Base-by-base conservation (phyloP, 805 yeast genomes). In the Hyphopichia homilentoma region DNA sequence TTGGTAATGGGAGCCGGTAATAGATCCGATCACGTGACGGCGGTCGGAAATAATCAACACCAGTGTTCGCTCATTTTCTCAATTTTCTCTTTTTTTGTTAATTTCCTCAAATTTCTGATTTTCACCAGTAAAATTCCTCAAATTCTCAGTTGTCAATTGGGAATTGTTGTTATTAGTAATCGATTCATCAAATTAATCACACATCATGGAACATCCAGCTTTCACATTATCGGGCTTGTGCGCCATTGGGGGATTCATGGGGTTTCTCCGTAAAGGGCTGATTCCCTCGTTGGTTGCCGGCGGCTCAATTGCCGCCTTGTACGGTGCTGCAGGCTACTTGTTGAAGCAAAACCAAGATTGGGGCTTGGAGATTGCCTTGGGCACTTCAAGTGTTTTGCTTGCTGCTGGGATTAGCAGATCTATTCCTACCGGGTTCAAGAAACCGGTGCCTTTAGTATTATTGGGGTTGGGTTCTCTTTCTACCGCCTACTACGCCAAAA, bases 211-310 rank as follows among this genome's bases (percentile, higher is more conserved):
- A 62, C 93, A 83, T 54, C 89, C 88, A 35, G 78, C 86, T 33
- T 76, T 68, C 46, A 79, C 89, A 14, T 68, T 84, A 45, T 76
- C 87, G 16, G 84, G 79, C 9, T 71, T 83, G 41, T 68, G 83
- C 47, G 69, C 81, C 34, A 54, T 75, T 33, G 93, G 93, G 33
- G 94, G 93, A 30, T 42, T 75, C 24, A 72, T 78, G 59, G 93
- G 93, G 24, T 84, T 64, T 57, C 48, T 60, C 59, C 74, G 70
- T 44, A 82, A 83, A 46, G 75, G 81, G 8, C 84, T 95, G 2
- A 50, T 81, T 22, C 94, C 95, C 15, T 86, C 96, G 0, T 68
- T 89, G 34, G 61, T 77, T 29, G 95, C 90, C 1, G 97, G 97
- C 24, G 42, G 75, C 7, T 58, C 78, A 1, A 65, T 84, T 41